Percentiles rank a stretch among this genome's conserved stretches.
phyloP scores from a whole-genome alignment of 2,329 filamentous ascomycete species.

The Penicillium concentricum region DNA sequence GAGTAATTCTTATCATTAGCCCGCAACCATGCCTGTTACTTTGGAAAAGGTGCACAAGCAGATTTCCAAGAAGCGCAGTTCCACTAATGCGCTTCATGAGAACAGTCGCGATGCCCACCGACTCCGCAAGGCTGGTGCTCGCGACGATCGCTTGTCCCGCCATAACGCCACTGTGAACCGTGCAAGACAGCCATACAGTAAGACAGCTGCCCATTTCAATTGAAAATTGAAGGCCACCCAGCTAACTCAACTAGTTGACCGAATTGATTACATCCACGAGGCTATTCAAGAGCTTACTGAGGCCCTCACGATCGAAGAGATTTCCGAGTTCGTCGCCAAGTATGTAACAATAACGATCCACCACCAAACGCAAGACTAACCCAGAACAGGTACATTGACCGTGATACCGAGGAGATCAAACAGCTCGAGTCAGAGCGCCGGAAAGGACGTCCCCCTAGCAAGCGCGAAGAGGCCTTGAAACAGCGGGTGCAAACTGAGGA shows the following conservation, averaged over 20 bases:
- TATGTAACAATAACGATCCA: conserved; percentile 38
- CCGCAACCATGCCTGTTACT: conserved; percentile 61
- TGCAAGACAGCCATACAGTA: conserved; percentile 72
- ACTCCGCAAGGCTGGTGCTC: conserved; percentile 72
- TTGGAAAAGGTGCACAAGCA: conserved; percentile 84
- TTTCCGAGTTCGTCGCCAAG: conserved; percentile 58
- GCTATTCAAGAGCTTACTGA: conserved; percentile 45
- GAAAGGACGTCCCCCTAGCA: conserved; percentile 73
- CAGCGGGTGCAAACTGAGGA: conserved; percentile 68
- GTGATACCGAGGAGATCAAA: conserved; percentile 39
- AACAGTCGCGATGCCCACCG: conserved; percentile 83
- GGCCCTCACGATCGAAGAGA: conserved; percentile 37
- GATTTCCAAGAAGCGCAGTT: conserved; percentile 81
- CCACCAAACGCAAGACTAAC: not conserved
- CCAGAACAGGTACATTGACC: conserved; percentile 36
- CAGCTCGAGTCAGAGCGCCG: conserved; percentile 62
- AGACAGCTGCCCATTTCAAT: conserved; percentile 20
- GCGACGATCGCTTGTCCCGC: conserved; percentile 80
- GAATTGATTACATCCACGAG: conserved; percentile 71
- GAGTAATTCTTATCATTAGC: conserved; percentile 1
- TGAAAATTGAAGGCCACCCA: not conserved
- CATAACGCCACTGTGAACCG: conserved; percentile 68
- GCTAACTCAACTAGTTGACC: conserved; percentile 53
- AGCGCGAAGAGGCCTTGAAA: conserved; percentile 73
- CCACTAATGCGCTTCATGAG: conserved; percentile 74